phyloP scores from a whole-genome alignment of 225 moss, liverwort and hornwort species.

The Neckera pumila region DNA sequence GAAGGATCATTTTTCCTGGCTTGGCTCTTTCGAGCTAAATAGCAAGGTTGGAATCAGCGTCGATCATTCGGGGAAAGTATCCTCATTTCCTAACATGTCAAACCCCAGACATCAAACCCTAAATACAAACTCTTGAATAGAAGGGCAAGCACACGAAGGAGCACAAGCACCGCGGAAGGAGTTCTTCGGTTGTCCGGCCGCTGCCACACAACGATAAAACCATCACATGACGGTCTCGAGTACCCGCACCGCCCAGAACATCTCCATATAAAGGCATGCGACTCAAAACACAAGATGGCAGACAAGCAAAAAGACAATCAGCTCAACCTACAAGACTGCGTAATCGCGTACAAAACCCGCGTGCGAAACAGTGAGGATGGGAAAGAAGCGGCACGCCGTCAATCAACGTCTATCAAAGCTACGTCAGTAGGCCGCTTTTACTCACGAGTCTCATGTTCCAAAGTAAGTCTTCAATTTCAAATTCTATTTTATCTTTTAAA shows the following conservation, averaged over 20 bases:
- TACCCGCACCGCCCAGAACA: too few relatives aligned
- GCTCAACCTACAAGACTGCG: too few relatives aligned
- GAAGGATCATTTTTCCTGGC: neutral
- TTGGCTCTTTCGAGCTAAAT: neutral
- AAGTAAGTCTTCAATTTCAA: neutral
- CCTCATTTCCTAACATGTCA: neutral
- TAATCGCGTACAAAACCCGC: too few relatives aligned
- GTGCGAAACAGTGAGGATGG: accelerated
- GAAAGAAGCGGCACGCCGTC: neutral
- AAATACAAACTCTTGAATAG: neutral
- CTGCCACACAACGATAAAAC: too few relatives aligned
- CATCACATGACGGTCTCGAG: too few relatives aligned
- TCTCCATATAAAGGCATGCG: too few relatives aligned
- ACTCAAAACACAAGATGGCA: neutral
- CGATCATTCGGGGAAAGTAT: constrained; percentile 18
- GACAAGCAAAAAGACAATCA: too few relatives aligned
- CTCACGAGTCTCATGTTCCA: neutral
- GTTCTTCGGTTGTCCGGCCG: neutral
- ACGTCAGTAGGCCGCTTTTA: neutral
- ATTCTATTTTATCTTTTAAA: neutral
- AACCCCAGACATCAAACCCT: neutral
- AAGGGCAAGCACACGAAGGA: neutral
- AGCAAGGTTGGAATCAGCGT: constrained; percentile 1
- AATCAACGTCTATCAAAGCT: accelerated
- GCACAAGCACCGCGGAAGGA: neutral